phyloP scores from a whole-genome alignment of 192 early-diverging fungal species.

The Backusella liffmaniae region DNA sequence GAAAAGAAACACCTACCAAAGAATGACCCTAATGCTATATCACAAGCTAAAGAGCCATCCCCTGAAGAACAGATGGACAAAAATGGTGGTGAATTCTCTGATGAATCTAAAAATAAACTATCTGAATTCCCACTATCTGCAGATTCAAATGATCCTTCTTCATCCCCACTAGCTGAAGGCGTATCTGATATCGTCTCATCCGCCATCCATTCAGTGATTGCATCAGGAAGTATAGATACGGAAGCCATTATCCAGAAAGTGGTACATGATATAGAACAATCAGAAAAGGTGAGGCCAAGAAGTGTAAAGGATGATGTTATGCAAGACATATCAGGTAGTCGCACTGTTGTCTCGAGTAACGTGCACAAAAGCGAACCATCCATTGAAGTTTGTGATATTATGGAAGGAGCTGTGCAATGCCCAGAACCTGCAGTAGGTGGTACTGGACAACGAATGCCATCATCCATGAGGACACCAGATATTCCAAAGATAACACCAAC shows the following conservation, averaged over 20 bases:
- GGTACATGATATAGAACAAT: background rate
- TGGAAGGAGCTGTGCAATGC: background rate
- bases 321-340: background rate
- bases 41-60: background rate
- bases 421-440: background rate
- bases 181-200: background rate
- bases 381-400: background rate
- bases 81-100: background rate
- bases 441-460: conserved; percentile 2
- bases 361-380: background rate
- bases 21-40: background rate
- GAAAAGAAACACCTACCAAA: background rate
- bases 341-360: conserved; percentile 6
- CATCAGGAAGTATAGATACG: background rate
- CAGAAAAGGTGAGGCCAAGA: background rate
- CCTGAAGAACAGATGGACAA: background rate
- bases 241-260: background rate
- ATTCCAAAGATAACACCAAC: background rate
- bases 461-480: background rate
- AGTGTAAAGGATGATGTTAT: background rate
- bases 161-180: background rate
- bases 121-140: background rate
- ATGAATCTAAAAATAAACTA: conserved; percentile 4
- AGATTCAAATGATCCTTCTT: background rate
- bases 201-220: background rate